Evolutionary conservation across 78 protist species (phyloP), one percentile per base, ranked within the genome.

Genomic region (Dictyostelium purpureum): DNA sequence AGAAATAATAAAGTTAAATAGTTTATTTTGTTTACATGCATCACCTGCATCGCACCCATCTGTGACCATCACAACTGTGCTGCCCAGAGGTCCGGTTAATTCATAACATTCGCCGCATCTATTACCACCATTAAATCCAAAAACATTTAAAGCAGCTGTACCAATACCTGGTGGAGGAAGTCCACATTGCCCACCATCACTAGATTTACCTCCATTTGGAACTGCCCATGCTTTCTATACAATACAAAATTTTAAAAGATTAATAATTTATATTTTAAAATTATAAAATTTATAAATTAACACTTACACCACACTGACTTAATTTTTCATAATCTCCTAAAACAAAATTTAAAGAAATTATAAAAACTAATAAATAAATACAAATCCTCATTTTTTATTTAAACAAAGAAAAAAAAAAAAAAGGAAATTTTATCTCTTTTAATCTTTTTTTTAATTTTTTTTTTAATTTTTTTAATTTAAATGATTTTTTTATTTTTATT

Each of bases 21-120:
- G 21, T 26, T 85, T 82, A 28, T 40, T 42, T 47, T 85, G 92
- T 19, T 43, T 12, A 40, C 92, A 85, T 59, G 71, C 74, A 16
- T 70, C 92, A 37, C 92, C 92, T 4, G 57, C 21, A 45, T 70
- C 52, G 47, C 92, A 85, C 5, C 51, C 63, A 59, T 85, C 92
- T 4, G 49, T 59, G 1, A 85, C 28, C 80, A 85, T 85, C 0
- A 85, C 92, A 3, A 73, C 76, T 26, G 69, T 38, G 1, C 63
- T 38, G 10, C 77, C 67, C 10, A 38, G 11, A 40, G 90, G 80
- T 3, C 90, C 90, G 2, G 75, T 70, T 45, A 82, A 67, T 37
- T 77, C 19, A 56, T 42, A 82, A 42, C 80, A 67, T 38, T 85
- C 57, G 12, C 82, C 74, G 33, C 78, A 66, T 73, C 82, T 73